Evolutionary conservation across 23 red algal genomes (phyloP).

Genomic region (Porphyridium purpureum): DNA sequence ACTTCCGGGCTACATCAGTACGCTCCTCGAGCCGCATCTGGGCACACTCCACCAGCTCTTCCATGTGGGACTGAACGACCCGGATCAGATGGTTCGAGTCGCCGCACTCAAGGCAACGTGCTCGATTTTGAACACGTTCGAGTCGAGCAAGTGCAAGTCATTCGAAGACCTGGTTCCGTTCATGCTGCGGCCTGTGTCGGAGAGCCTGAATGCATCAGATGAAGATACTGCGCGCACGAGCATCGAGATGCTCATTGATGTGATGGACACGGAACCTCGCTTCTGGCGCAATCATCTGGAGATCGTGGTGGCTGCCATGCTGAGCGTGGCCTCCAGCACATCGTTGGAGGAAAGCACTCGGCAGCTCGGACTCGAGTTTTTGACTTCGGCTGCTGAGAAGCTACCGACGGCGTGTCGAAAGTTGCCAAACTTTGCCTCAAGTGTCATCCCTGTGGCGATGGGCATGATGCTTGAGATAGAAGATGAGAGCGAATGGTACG

Average conservation of each 20-base stretch:
- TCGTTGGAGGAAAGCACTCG: conserved; percentile 38
- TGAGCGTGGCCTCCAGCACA: conserved; percentile 24
- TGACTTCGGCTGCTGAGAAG: conserved; percentile 70
- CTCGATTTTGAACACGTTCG: conserved; percentile 32
- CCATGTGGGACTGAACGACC: conserved; percentile 26
- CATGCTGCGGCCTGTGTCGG: conserved; percentile 34
- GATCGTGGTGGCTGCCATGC: conserved; percentile 32
- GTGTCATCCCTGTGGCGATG: conserved; percentile 54
- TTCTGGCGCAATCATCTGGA: conserved; percentile 56
- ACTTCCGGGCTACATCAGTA: conserved; percentile 7
- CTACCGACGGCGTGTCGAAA: conserved; percentile 51
- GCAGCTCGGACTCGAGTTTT: conserved; percentile 84
- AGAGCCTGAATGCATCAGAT: conserved; percentile 19
- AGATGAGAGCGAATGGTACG: conserved; percentile 90
- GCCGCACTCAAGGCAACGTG: conserved; percentile 63
- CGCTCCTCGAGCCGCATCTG: conserved; percentile 41
- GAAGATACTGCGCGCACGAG: conserved; percentile 41
- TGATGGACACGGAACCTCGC: conserved; percentile 60
- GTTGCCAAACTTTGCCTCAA: conserved; percentile 43
- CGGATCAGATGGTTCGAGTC: conserved; percentile 22
- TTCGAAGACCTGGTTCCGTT: conserved; percentile 70
- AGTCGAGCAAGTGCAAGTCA: conserved; percentile 45
- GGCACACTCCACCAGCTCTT: conserved; percentile 21
- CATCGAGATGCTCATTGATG: conserved; percentile 84
- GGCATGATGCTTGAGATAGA: conserved; percentile 93